These are phyloP conservation scores for Moesziomyces sp. DNA, from an alignment of 1,284 basidiomycete genomes.

Conservation along the genomic window DNA sequence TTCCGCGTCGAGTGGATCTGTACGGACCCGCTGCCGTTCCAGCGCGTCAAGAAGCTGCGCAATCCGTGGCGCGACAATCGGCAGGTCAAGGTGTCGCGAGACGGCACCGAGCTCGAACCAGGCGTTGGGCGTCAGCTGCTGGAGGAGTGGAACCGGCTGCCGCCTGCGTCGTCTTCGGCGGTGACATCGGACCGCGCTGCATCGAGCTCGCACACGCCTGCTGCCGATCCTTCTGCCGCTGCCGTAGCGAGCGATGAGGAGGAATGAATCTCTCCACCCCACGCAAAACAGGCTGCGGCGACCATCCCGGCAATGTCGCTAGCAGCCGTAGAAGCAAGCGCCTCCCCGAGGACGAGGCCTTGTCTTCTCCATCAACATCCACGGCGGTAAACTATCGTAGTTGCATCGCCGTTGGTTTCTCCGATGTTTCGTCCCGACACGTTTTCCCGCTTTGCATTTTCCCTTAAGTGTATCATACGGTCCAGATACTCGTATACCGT, in stretches of 20 bases:
- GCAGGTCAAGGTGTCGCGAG: constrained; percentile 85
- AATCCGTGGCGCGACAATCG: constrained; percentile 93
- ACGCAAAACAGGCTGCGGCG: constrained; percentile 1
- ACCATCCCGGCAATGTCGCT: constrained; percentile 17
- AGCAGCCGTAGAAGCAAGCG: neutral
- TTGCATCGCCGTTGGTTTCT: neutral
- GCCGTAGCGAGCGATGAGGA: constrained; percentile 38
- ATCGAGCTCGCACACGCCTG: constrained; percentile 7
- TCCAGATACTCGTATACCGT: constrained; percentile 46
- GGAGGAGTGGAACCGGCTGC: constrained; percentile 76
- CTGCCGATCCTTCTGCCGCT: neutral
- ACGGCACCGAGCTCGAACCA: constrained; percentile 91
- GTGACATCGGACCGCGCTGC: constrained; percentile 17
- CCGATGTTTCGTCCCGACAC: neutral
- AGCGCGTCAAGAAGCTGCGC: constrained; percentile 79
- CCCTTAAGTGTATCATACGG: constrained; percentile 20
- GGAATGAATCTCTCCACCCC: constrained; percentile 12
- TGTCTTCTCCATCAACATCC: no score
- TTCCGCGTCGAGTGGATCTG: constrained; percentile 89
- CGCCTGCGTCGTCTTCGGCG: constrained; percentile 3
- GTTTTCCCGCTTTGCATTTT: neutral
- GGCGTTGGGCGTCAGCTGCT: constrained; percentile 78
- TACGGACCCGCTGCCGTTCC: constrained; percentile 80
- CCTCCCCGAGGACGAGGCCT: no score
- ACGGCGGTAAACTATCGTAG: neutral